Conservation (phyloP, 345 rosid genomes). For the Citrus trifoliata region DNA sequence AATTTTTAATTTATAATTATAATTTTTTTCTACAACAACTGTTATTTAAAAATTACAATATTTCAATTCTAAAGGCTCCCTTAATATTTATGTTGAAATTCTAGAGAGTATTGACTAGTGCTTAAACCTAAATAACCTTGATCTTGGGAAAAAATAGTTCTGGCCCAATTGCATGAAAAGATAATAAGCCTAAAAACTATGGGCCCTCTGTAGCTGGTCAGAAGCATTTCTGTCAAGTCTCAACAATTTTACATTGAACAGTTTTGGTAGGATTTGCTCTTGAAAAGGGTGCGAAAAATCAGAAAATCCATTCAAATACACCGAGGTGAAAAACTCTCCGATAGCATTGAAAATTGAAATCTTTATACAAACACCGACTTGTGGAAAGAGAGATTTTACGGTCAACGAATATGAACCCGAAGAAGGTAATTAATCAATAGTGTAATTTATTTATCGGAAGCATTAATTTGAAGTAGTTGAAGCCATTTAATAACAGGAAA, state of each 20-base stretch:
- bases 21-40: fast-evolving
- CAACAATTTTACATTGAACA: no score
- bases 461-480: background rate
- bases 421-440: background rate
- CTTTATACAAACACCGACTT: background rate
- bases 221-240: no score
- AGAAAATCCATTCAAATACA: background rate
- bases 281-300: no score
- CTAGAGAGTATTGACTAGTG: no score
- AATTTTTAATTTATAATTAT: no score
- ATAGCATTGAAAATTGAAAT: background rate
- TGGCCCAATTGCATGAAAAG: background rate
- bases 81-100: no score
- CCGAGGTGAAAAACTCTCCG: background rate
- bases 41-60: fast-evolving
- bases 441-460: background rate
- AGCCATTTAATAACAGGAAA: background rate
- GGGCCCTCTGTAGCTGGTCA: background rate
- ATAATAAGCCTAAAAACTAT: background rate
- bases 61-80: fast-evolving
- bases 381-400: background rate
- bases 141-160: background rate
- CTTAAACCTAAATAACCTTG: no score
- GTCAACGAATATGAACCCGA: background rate
- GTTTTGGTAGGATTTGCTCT: background rate